Conservation (phyloP, 1,139 yeast genomes). For the Pichia sp. region DNA sequence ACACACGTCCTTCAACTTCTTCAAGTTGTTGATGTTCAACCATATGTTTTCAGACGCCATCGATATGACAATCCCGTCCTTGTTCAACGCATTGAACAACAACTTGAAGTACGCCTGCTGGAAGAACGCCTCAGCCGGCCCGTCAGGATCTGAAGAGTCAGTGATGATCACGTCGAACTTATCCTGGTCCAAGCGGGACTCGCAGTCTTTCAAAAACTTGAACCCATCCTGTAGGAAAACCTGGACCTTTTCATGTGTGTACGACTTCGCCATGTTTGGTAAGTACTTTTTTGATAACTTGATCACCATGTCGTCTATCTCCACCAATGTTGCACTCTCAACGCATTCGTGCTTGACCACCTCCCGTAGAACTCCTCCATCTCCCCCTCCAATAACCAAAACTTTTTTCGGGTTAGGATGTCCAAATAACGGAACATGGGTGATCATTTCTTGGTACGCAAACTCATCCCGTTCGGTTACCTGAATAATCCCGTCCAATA, state of each 20-base stretch:
- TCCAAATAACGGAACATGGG: conserved; percentile 83
- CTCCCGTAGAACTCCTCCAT: conserved; percentile 93
- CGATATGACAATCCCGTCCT: conserved; percentile 61
- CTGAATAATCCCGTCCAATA: conserved; percentile 86
- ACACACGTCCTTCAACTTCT: conserved; percentile 57
- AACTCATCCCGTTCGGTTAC: conserved; percentile 94
- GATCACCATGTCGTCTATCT: conserved; percentile 88
- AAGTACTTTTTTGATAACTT: conserved; percentile 75
- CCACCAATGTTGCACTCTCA: conserved; percentile 84
- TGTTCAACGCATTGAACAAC: conserved; percentile 57
- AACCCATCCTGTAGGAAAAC: conserved; percentile 89
- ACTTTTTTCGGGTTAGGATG: conserved; percentile 90
- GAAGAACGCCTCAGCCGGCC: conserved; percentile 94
- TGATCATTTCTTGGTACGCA: conserved; percentile 91
- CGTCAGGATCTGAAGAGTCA: conserved; percentile 96
- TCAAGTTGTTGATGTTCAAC: conserved; percentile 71
- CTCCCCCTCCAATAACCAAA: conserved; percentile 93
- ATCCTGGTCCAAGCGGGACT: conserved; percentile 20
- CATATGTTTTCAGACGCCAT: conserved; percentile 94
- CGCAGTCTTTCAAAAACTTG: conserved; percentile 62
- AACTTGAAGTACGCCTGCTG: conserved; percentile 77
- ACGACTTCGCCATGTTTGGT: conserved; percentile 72
- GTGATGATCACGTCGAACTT: conserved; percentile 83
- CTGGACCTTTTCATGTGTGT: conserved; percentile 74
- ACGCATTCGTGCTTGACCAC: conserved; percentile 79